phyloP scores from a whole-genome alignment of 2,329 filamentous ascomycete genomes.

The Neofusicoccum cordaticola region DNA sequence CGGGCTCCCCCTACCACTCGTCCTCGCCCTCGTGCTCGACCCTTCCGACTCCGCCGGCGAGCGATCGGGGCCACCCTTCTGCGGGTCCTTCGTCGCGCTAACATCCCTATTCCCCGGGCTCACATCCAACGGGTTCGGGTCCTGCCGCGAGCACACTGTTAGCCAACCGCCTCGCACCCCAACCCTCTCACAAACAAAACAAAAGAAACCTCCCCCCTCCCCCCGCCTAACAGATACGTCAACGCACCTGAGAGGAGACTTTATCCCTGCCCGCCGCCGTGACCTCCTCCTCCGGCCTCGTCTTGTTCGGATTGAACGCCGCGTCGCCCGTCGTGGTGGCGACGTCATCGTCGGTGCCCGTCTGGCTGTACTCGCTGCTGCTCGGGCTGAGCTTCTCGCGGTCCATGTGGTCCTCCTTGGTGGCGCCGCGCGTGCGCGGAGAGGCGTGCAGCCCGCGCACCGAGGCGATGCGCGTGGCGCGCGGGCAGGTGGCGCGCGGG shows the following conservation, averaged over 20 bases:
- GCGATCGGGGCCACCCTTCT: conserved; percentile 43
- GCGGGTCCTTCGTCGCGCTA: conserved; percentile 47
- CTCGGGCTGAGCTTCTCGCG: conserved; percentile 63
- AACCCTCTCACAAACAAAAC: neutral
- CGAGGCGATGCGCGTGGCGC: conserved; percentile 7
- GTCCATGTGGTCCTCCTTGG: conserved; percentile 44
- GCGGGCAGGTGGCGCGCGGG: conserved; percentile 9
- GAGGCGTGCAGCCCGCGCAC: neutral
- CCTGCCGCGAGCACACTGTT: conserved; percentile 19
- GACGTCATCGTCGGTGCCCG: conserved; percentile 61
- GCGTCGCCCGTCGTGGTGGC: conserved; percentile 54
- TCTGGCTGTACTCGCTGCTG: conserved; percentile 65
- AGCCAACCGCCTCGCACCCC: neutral
- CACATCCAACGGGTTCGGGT: conserved; percentile 54
- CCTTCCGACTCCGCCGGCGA: conserved; percentile 38
- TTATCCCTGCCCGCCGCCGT: conserved; percentile 31
- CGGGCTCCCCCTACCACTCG: conserved; percentile 34
- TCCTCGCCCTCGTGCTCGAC: conserved; percentile 31
- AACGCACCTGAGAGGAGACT: neutral
- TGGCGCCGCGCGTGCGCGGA: neutral
- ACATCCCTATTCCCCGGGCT: conserved; percentile 61
- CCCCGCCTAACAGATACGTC: neutral
- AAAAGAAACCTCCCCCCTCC: neutral
- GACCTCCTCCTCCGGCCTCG: conserved; percentile 62
- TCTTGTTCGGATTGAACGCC: conserved; percentile 68